Conservation (phyloP, 1,139 yeast species). For the Scheffersomyces titani region DNA sequence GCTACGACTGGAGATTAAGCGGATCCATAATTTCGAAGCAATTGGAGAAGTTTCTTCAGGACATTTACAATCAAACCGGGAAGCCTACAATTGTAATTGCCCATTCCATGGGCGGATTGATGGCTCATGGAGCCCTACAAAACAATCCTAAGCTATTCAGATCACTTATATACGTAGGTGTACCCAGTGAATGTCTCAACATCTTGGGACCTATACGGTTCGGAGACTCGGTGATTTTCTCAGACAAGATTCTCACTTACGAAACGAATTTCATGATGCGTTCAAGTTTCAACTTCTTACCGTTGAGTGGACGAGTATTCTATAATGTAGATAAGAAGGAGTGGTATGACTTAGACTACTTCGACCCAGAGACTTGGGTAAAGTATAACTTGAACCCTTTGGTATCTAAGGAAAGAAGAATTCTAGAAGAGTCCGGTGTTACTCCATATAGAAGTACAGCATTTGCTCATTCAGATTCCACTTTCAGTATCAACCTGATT, state of each 20-base stretch:
- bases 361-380: slow-evolving; percentile 80
- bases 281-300: slow-evolving; percentile 76
- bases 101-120: slow-evolving; percentile 92
- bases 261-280: slow-evolving; percentile 90
- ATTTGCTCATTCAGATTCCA: slow-evolving; percentile 5
- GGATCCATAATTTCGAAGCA: slow-evolving; percentile 53
- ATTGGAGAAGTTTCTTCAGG: slow-evolving; percentile 47
- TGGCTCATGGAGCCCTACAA: slow-evolving; percentile 79
- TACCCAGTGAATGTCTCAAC: slow-evolving; percentile 82
- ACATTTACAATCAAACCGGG: slow-evolving; percentile 40
- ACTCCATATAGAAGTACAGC: slow-evolving; percentile 1
- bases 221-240: slow-evolving; percentile 78
- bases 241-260: slow-evolving; percentile 72
- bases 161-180: slow-evolving; percentile 78
- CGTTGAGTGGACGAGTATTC: slow-evolving; percentile 72
- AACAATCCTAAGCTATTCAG: slow-evolving; percentile 66
- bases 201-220: slow-evolving; percentile 81
- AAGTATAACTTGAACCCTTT: slow-evolving; percentile 74
- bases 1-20: slow-evolving; percentile 90
- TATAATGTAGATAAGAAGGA: slow-evolving; percentile 59
- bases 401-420: slow-evolving; percentile 50
- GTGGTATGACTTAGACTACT: slow-evolving; percentile 69
- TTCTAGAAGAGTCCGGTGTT: slow-evolving; percentile 6
- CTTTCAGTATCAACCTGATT: slow-evolving; percentile 23
- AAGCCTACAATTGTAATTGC: slow-evolving; percentile 72